Evolutionary conservation across 2,329 filamentous ascomycete species (phyloP), one percentile per base, ranked within the genome.

Genomic region (Fusarium circinatum): DNA sequence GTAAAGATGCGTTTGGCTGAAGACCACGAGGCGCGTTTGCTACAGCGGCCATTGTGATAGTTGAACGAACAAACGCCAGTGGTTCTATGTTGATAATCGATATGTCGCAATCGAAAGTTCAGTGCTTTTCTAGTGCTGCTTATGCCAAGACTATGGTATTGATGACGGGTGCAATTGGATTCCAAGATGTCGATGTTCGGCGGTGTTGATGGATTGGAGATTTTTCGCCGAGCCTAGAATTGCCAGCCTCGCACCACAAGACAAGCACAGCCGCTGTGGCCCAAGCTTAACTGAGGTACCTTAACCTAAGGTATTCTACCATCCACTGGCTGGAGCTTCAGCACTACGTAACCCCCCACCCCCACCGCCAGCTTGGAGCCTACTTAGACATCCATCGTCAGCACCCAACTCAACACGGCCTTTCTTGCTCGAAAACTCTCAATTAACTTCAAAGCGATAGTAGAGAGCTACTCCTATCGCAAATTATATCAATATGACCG

Each of bases 401-500:
- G 66, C 68, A 70, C 54, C 65, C 64, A 52, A 58, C 38, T 42
- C 39, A 15, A 45, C 39, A 36, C 36, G 18, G 49, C 64, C 32
- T 60, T 70, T 68, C 54, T 73, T 63, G 57, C 65, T 70, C 55
- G 48, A 45, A 63, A 60, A 60, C 60, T 68, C 65, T 70, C 62
- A 77, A 73, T 68, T 45, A 61, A 28, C 49, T 64, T 41, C 22
- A 38, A 63, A 54, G 86, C 90, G 93, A 89, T 96, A 98, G 96
- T 98, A 92, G 96, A 98, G 96, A 97, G 94, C 90, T 94, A 83
- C 83, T 85, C 83, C 83, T 85, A 85, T 84, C 81, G 82, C 77
- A 73, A 60, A 45, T 38, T n/a, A 87, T 55, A 32, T 17, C 82
- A 88, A 60, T 68, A 98, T 98, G 96, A 88, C 94, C 62, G 83